phyloP scores from a whole-genome alignment of 1,139 yeast species.

The Zygosaccharomyces pseudobailii region DNA sequence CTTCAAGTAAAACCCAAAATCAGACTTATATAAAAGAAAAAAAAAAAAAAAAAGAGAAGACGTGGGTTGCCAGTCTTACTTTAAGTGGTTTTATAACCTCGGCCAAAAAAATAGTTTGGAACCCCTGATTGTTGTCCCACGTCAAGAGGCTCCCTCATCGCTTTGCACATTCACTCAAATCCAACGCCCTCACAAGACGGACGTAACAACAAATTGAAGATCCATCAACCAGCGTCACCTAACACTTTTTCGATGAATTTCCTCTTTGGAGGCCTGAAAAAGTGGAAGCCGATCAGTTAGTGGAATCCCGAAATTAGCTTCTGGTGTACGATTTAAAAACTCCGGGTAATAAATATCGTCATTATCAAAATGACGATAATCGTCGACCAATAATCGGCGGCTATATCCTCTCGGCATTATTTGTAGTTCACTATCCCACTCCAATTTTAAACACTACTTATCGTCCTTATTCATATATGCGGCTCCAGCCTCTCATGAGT shows the following conservation, averaged over 20 bases:
- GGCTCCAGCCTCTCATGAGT: too few species aligned
- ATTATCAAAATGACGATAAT: neutral
- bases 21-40: neutral
- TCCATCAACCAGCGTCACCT: conserved; percentile 1
- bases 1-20: neutral
- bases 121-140: neutral
- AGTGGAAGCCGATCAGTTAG: conserved; percentile 3
- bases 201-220: neutral
- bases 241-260: neutral
- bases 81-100: conserved; percentile 2
- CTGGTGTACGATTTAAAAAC: neutral
- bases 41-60: neutral
- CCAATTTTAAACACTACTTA: too few species aligned
- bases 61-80: neutral
- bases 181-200: conserved; percentile 6
- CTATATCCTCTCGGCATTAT: neutral
- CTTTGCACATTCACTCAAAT: neutral
- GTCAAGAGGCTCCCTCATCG: neutral
- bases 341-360: neutral
- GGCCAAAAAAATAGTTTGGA: neutral
- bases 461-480: too few species aligned
- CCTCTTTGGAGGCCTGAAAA: neutral
- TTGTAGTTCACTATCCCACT: too few species aligned
- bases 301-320: neutral
- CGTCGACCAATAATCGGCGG: neutral